A percentile compares a stretch with the other conserved stretches of the same genome.
Conservation (phyloP, 1,284 basidiomycete species). For the Cystobasidium slooffiae region DNA sequence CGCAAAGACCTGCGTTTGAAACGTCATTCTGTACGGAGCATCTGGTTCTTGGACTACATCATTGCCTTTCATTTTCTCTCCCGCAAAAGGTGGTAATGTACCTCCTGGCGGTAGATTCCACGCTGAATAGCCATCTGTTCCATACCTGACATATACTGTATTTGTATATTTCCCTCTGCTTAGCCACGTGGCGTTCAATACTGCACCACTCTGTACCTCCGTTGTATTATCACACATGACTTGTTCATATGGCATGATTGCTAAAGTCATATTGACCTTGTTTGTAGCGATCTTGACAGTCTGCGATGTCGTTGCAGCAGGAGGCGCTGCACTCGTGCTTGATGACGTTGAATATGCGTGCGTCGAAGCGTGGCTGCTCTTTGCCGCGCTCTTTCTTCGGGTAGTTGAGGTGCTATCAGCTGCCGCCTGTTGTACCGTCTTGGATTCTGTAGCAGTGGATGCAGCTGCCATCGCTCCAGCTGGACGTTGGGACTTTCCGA, state of each 20-base stretch:
- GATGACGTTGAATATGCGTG: slow-evolving; percentile 26
- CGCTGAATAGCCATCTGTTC: slow-evolving; percentile 19
- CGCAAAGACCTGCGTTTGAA: slow-evolving; percentile 31
- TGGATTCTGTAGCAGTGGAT: background rate
- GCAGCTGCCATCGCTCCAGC: slow-evolving; percentile 6
- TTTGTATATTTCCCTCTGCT: slow-evolving; percentile 35
- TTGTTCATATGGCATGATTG: slow-evolving; percentile 30
- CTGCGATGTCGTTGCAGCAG: slow-evolving; percentile 4
- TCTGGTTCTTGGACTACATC: background rate
- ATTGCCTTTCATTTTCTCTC: slow-evolving; percentile 11
- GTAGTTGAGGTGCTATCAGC: too few relatives aligned
- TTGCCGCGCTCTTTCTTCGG: too few relatives aligned
- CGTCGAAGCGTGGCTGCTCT: background rate
- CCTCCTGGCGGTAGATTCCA: slow-evolving; percentile 25
- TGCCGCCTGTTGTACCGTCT: too few relatives aligned
- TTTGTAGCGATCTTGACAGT: slow-evolving; percentile 1
- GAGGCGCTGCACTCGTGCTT: slow-evolving; percentile 20
- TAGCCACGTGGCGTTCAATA: slow-evolving; percentile 35
- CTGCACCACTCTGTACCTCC: slow-evolving; percentile 27
- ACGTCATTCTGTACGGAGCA: slow-evolving; percentile 28
- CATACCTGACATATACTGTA: slow-evolving; percentile 27
- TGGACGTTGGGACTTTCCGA: too few relatives aligned
- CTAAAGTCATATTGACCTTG: slow-evolving; percentile 41
- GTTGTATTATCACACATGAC: slow-evolving; percentile 25
- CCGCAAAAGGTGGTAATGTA: slow-evolving; percentile 12